A percentile compares a stretch with the other conserved stretches of the same genome.
Conservation (phyloP, 331 rosid genomes). For the Rosa hybrid region DNA sequence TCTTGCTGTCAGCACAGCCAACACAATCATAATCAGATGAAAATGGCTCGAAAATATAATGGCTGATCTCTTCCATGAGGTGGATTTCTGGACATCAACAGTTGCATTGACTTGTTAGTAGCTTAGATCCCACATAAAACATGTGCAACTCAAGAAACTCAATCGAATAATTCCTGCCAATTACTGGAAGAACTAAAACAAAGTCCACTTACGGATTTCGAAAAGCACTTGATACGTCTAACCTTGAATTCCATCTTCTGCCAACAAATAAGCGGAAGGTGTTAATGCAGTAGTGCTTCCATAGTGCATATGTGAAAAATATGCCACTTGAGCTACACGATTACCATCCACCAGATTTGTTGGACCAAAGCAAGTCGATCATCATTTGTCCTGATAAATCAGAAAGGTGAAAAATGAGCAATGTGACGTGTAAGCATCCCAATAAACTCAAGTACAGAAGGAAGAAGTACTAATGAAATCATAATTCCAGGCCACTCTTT, state of each 20-base stretch:
- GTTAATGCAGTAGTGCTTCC: slow-evolving; percentile 1
- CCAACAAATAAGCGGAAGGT: not conserved
- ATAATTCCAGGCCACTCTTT: not conserved
- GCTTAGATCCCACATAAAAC: not conserved
- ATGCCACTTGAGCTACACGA: not conserved
- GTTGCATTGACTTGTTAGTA: not conserved
- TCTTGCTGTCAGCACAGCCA: not conserved
- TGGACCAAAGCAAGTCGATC: not conserved
- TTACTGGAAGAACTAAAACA: not conserved
- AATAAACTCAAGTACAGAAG: not conserved
- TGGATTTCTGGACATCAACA: slow-evolving; percentile 5
- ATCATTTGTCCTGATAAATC: not conserved
- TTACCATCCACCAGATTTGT: slow-evolving; percentile 9
- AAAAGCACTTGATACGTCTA: not conserved
- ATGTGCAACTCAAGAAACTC: not conserved
- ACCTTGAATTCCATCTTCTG: slow-evolving; percentile 9
- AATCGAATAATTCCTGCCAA: not conserved
- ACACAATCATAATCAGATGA: slow-evolving; percentile 10
- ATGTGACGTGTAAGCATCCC: not conserved
- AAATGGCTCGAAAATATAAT: not conserved
- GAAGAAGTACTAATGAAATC: not conserved
- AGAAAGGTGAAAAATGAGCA: not conserved
- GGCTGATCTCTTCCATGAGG: not conserved
- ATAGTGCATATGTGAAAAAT: not conserved
- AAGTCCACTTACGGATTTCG: not conserved